Evolutionary conservation across 73 alveolate species (phyloP).

Genomic region (Paramecium biaurelia): DNA sequence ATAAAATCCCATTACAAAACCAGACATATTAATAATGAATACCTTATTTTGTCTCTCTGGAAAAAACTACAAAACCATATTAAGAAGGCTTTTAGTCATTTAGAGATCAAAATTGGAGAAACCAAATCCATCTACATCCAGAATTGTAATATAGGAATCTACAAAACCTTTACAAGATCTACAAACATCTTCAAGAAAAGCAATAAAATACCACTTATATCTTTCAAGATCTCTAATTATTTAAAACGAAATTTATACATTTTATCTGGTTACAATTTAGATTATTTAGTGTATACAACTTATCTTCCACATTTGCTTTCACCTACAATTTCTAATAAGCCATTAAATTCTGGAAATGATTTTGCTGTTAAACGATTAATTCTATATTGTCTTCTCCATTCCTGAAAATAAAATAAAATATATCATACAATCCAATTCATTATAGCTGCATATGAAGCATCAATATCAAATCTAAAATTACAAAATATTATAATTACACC

Average conservation of each 20-base stretch:
- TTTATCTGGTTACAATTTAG: slow-evolving; percentile 8
- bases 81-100: slow-evolving; percentile 37
- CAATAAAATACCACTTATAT: slow-evolving; percentile 22
- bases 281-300: slow-evolving; percentile 10
- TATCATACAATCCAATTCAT: slow-evolving; percentile 36
- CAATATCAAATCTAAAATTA: slow-evolving; percentile 41
- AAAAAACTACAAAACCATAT: slow-evolving; percentile 1
- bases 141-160: slow-evolving; percentile 23
- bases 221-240: background rate
- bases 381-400: slow-evolving; percentile 17
- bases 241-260: background rate
- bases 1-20: slow-evolving; percentile 34
- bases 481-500: slow-evolving; percentile 21
- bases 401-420: background rate
- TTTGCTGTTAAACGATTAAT: background rate
- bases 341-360: background rate
- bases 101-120: slow-evolving; percentile 26
- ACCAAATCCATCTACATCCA: slow-evolving; percentile 46
- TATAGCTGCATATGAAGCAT: slow-evolving; percentile 1
- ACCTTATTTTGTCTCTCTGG: slow-evolving; percentile 38
- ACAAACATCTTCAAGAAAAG: slow-evolving; percentile 34
- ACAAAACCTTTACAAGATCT: slow-evolving; percentile 28
- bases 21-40: slow-evolving; percentile 8
- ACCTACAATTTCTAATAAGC: background rate
- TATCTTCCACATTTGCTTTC: background rate